Evolutionary conservation across 805 yeast species (phyloP).

Genomic region (Candida piceae): DNA sequence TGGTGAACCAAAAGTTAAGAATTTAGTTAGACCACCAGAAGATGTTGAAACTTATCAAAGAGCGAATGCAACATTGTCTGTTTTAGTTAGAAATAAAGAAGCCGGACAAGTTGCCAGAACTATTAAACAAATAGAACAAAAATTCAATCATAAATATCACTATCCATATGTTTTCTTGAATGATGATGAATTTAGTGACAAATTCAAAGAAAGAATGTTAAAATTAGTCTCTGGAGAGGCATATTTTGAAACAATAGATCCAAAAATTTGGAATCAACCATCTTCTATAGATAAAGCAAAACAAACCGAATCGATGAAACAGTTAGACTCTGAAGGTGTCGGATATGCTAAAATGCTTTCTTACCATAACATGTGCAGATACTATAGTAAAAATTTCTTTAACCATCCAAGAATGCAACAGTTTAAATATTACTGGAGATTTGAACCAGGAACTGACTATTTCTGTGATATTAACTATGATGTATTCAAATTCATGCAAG

Average conservation of each 20-base stretch:
- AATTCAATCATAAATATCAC: conserved; percentile 62
- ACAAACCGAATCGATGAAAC: conserved; percentile 33
- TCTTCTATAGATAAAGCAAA: conserved; percentile 31
- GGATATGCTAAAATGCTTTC: conserved; percentile 59
- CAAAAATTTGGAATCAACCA: conserved; percentile 45
- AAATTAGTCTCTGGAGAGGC: conserved; percentile 38
- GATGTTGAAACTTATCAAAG: conserved; percentile 27
- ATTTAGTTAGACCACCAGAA: conserved; percentile 26
- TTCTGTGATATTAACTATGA: conserved; percentile 71
- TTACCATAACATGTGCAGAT: conserved; percentile 84
- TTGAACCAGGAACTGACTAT: conserved; percentile 70
- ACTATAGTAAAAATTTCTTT: conserved; percentile 61
- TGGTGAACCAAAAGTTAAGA: conserved; percentile 42
- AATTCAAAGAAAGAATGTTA: conserved; percentile 44
- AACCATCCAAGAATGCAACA: conserved; percentile 57
- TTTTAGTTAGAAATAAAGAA: conserved; percentile 70
- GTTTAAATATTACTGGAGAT: conserved; percentile 72
- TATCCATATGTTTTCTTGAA: conserved; percentile 82
- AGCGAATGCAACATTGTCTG: conserved; percentile 74
- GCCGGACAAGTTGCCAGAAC: conserved; percentile 42
- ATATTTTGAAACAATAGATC: conserved; percentile 48
- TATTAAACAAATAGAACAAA: conserved; percentile 54
- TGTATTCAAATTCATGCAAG: conserved; percentile 67
- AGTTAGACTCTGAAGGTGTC: conserved; percentile 32
- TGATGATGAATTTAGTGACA: conserved; percentile 58